Evolutionary conservation across 2,329 filamentous ascomycete genomes (phyloP), one percentile per base, ranked within the genome.

Genomic region (Zasmidium cellare): DNA sequence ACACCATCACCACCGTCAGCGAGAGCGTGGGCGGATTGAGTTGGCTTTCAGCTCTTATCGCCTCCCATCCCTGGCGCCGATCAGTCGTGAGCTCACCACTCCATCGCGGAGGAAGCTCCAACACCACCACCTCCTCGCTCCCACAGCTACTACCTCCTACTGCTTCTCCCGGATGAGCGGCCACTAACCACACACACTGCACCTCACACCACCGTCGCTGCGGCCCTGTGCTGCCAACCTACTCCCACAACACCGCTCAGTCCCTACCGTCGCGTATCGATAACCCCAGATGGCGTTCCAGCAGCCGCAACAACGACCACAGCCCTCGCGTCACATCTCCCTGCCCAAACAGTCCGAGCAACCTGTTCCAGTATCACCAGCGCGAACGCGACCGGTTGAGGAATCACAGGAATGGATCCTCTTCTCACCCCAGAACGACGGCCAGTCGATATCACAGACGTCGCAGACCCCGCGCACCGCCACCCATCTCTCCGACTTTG

Each of bases 331-430:
- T 28, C 63, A 61, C 25, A 56, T 62, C 51, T 62, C 63, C 20
- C 51, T 63, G 28, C 56, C 63, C 16, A 51, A 56, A 46, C 59
- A 60, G 23, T 56, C 57, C 18, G 61, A 63, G 25, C 28, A 28
- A 6, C 58, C 60, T 25, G 60, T 58, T 41, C 62, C 64, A 7
- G 53, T 58, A 25, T 74, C 77, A 48, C 72, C 75, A 35, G 74
- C 74, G 51, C 71, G 69, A 49, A 76, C 79, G 63, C 75, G 78
- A 19, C 71, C 76, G 46, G 77, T 86, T 59, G 86, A 90, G 60
- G 88, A 92, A 64, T 88, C 90, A 12, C 89, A 94, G 75, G 93
- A 96, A 83, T 99, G 94, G 94, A 89, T 97, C 55, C 85, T 99
- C 64, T 99, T 99, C 79, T 90, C 92, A 7, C 79, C 79, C 0